Evolutionary conservation across 2,329 filamentous ascomycete species (phyloP).

Genomic region (Waltergamsia citrina): DNA sequence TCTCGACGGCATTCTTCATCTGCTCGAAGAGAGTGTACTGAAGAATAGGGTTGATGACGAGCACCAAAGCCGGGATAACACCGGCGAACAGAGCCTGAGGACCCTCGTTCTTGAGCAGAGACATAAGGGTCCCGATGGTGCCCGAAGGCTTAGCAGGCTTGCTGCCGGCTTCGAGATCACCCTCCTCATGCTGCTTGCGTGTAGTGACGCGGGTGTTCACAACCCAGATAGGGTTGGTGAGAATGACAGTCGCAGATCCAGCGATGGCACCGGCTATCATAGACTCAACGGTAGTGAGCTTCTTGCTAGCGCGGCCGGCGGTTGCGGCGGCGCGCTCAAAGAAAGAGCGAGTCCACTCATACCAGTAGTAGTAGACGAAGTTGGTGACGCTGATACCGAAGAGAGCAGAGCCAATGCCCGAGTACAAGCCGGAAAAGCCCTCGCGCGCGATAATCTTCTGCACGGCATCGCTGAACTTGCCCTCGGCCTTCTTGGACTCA

Average conservation of each 20-base stretch:
- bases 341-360: slow-evolving; percentile 87
- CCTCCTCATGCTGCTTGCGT: slow-evolving; percentile 45
- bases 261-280: slow-evolving; percentile 95
- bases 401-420: slow-evolving; percentile 85
- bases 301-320: slow-evolving; percentile 64
- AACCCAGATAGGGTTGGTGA: slow-evolving; percentile 99
- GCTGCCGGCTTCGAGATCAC: slow-evolving; percentile 29
- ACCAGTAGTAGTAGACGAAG: slow-evolving; percentile 99
- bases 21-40: slow-evolving; percentile 99
- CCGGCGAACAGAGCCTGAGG: slow-evolving; percentile 80
- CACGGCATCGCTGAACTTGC: slow-evolving; percentile 74
- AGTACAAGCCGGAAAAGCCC: slow-evolving; percentile 80
- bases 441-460: slow-evolving; percentile 85
- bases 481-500: slow-evolving; percentile 87
- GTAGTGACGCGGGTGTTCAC: slow-evolving; percentile 98
- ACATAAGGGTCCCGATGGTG: slow-evolving; percentile 72
- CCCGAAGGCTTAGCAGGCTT: slow-evolving; percentile 46
- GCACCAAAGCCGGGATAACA: slow-evolving; percentile 81
- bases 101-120: slow-evolving; percentile 76
- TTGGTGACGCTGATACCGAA: slow-evolving; percentile 98
- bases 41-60: slow-evolving; percentile 96
- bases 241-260: slow-evolving; percentile 84
- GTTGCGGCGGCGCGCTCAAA: slow-evolving; percentile 72
- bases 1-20: slow-evolving; percentile 85
- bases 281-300: slow-evolving; percentile 82